Evolutionary conservation across 768 basidiomycete species (phyloP), one percentile per base, ranked within the genome.

Genomic region (Obba rivulosa): DNA sequence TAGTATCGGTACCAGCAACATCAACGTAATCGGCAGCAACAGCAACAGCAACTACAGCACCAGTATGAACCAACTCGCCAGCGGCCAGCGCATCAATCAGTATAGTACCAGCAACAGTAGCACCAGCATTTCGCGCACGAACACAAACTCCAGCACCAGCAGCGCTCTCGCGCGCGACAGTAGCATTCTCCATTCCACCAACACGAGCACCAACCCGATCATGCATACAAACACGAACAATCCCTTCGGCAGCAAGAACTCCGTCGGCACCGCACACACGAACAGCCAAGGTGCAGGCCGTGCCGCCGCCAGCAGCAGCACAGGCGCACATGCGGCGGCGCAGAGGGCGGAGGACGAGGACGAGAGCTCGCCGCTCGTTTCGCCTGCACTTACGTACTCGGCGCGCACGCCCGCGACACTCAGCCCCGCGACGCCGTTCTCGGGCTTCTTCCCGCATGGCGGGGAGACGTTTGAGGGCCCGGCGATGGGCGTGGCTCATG

Each of bases 401-500:
- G 39, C 62, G 16, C 59, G 60, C n/a, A 66, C 62, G 18, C 62
- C 65, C 0, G 57, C 57, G 25, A 56, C 62, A 22, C 56, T 65
- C 9, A 63, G 62, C 36, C 63, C 63, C 0, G 54, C 62, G 13
- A 65, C 63, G 28, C 63, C 63, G 10, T 63, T 60, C 52, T 62
- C 59, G 5, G 60, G 60, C 20, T 60, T 60, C 48, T 60, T 60
- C 52, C 42, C 52, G 13, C 49, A 55, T 11, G 39, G 45, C 21
- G 60, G 51, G 2, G 60, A 60, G 34, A 31, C 54, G 31, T 64
- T 64, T 50, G 61, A 61, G 21, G 51, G 46, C 20, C 45, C 43
- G 23, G 13, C 43, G 23, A 39, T 45, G 28, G 46, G 31, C 9
- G 34, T 16, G 22, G 45, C 20, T 34, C 18, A 46, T 8, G 43